Percentiles rank a stretch among this genome's conserved stretches.
phyloP scores from a whole-genome alignment of 208 protist species.

The Herpetomonas muscarum region DNA sequence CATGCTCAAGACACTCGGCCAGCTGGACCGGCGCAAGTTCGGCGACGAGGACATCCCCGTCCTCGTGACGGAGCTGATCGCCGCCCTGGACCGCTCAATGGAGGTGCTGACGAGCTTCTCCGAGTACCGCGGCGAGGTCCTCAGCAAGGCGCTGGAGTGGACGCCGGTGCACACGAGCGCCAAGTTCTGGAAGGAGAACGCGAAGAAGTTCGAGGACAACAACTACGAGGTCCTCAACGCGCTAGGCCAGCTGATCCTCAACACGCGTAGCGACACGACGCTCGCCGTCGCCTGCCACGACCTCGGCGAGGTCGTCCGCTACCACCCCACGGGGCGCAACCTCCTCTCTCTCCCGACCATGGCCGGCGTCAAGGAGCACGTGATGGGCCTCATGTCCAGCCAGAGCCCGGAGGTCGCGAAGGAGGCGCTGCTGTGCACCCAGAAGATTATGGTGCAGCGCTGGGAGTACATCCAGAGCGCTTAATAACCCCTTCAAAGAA shows the following conservation, averaged over 20 bases:
- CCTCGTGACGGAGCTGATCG: constrained; percentile 61
- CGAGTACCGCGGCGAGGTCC: constrained; percentile 89
- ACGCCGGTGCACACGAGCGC: constrained; percentile 89
- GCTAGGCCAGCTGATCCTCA: constrained; percentile 79
- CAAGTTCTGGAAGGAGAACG: constrained; percentile 94
- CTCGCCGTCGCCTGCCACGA: constrained; percentile 90
- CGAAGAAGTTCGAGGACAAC: constrained; percentile 84
- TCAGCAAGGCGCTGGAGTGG: constrained; percentile 87
- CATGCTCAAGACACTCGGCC: constrained; percentile 84
- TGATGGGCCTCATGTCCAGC: constrained; percentile 86
- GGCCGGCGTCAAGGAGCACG: constrained; percentile 79
- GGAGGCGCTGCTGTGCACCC: constrained; percentile 87
- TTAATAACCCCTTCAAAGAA: constrained; percentile 16
- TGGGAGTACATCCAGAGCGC: constrained; percentile 88
- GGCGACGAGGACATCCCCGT: constrained; percentile 87
- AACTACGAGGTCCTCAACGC: constrained; percentile 87
- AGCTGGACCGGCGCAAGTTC: constrained; percentile 82
- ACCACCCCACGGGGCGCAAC: constrained; percentile 85
- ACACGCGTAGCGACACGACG: constrained; percentile 48
- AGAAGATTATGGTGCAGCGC: constrained; percentile 93
- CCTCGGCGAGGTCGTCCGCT: constrained; percentile 88
- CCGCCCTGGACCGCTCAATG: constrained; percentile 79
- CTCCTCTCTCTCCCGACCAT: constrained; percentile 67
- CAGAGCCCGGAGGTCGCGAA: constrained; percentile 71
- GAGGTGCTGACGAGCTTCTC: constrained; percentile 90